A percentile compares a stretch with the other conserved stretches of the same genome.
Evolutionary conservation across 257 asterid species (phyloP).

Genomic region (Scutellaria galericulata): DNA sequence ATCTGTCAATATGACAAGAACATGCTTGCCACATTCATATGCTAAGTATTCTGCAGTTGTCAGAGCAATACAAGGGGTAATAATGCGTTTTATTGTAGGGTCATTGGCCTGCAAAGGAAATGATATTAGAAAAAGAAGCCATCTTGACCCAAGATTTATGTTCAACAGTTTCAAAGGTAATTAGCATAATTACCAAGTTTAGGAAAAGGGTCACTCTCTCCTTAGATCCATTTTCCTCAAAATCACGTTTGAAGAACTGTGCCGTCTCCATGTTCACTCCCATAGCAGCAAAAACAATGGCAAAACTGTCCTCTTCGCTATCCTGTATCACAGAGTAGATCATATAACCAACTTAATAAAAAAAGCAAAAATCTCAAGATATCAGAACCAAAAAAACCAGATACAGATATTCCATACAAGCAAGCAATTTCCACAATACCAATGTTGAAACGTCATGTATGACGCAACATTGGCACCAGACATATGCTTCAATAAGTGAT

Average conservation of each 20-base stretch:
- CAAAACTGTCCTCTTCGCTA: constrained; percentile 83
- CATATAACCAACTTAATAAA: constrained; percentile 23
- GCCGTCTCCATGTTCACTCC: constrained; percentile 98
- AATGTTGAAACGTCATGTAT: constrained; percentile 17
- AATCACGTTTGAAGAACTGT: constrained; percentile 87
- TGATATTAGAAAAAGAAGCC: constrained; percentile 22
- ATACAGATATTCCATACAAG: background rate
- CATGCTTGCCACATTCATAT: constrained; percentile 96
- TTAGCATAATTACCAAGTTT: constrained; percentile 61
- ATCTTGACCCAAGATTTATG: constrained; percentile 16
- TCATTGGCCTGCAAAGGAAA: constrained; percentile 70
- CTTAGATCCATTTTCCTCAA: constrained; percentile 97
- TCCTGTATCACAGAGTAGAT: constrained; percentile 46
- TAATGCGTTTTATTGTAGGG: constrained; percentile 92
- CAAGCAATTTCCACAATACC: background rate
- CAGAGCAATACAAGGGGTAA: constrained; percentile 92
- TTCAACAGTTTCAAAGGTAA: background rate
- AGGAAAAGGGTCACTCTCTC: constrained; percentile 93
- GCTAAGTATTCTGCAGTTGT: constrained; percentile 95
- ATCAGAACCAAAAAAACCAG: constrained; percentile 10
- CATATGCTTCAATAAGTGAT: constrained; percentile 11
- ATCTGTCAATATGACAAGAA: constrained; percentile 94
- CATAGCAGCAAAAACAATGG: constrained; percentile 97
- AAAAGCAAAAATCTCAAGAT: constrained; percentile 10
- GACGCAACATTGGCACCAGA: background rate